Conservation (phyloP, 2,329 filamentous ascomycete species). For the Grosmannia serpens region DNA sequence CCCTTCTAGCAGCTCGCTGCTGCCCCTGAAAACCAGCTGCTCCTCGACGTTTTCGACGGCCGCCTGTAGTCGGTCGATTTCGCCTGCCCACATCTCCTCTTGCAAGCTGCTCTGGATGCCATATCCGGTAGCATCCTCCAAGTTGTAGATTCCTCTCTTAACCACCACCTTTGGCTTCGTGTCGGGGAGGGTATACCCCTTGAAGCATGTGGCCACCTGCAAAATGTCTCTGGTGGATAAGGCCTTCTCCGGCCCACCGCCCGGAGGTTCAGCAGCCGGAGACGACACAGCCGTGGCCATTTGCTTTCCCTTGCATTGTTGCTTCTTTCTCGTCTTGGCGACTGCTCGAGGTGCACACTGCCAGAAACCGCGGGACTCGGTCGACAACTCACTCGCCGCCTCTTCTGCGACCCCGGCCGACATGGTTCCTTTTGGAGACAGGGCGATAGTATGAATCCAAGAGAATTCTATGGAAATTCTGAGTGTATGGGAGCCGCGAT, state of each 20-base stretch:
- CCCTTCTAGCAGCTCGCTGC: background rate
- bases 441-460: background rate
- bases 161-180: background rate
- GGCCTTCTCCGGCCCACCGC: background rate
- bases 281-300: background rate
- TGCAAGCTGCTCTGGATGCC: background rate
- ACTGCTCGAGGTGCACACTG: background rate
- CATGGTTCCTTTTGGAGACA: background rate
- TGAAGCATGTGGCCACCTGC: background rate
- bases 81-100: background rate
- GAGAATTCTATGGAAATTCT: background rate
- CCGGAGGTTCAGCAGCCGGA: background rate
- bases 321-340: background rate
- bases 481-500: background rate
- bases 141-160: background rate
- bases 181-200: background rate
- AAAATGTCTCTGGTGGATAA: background rate
- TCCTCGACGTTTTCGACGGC: background rate
- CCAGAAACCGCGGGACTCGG: background rate
- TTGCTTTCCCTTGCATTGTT: background rate
- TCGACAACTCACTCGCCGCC: background rate
- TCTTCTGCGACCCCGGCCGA: background rate
- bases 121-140: background rate
- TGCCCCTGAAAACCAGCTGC: background rate
- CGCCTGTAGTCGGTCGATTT: background rate